phyloP scores from a whole-genome alignment of 2,329 filamentous ascomycete species.

The Penicillium rolfsii region DNA sequence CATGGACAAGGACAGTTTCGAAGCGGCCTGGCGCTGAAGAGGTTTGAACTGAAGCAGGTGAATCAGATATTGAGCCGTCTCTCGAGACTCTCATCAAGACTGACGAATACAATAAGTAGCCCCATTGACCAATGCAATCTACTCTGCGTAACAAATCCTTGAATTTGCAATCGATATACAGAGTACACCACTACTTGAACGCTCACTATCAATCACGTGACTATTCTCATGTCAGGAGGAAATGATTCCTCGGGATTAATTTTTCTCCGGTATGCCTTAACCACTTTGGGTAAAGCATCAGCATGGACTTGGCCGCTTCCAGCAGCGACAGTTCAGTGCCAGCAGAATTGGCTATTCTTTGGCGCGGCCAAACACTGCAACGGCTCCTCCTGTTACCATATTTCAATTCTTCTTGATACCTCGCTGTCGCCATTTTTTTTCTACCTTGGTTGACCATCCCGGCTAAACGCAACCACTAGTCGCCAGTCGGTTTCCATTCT shows the following conservation, averaged over 20 bases:
- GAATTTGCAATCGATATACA: no score
- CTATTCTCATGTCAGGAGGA: neutral
- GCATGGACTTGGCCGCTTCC: slow-evolving; percentile 28
- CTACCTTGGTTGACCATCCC: slow-evolving; percentile 12
- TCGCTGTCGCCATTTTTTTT: neutral
- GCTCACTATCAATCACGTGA: neutral
- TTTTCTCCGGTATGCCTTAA: slow-evolving; percentile 21
- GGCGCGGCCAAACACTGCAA: neutral
- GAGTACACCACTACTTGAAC: neutral
- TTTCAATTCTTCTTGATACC: slow-evolving; percentile 6
- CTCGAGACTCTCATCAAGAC: neutral
- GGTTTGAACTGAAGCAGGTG: neutral
- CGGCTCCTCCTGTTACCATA: slow-evolving; percentile 1
- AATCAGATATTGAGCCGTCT: neutral
- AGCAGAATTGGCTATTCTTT: slow-evolving; percentile 7
- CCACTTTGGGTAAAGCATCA: slow-evolving; percentile 34
- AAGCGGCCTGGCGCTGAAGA: neutral
- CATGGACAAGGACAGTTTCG: neutral
- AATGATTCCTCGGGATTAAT: neutral
- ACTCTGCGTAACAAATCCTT: no score
- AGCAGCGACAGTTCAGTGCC: slow-evolving; percentile 17
- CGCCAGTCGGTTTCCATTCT: slow-evolving; percentile 9
- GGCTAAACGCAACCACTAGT: neutral
- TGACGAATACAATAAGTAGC: neutral
- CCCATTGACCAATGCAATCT: no score